Evolutionary conservation across 2,329 filamentous ascomycete genomes (phyloP).

Genomic region (Pseudocercospora vitis): DNA sequence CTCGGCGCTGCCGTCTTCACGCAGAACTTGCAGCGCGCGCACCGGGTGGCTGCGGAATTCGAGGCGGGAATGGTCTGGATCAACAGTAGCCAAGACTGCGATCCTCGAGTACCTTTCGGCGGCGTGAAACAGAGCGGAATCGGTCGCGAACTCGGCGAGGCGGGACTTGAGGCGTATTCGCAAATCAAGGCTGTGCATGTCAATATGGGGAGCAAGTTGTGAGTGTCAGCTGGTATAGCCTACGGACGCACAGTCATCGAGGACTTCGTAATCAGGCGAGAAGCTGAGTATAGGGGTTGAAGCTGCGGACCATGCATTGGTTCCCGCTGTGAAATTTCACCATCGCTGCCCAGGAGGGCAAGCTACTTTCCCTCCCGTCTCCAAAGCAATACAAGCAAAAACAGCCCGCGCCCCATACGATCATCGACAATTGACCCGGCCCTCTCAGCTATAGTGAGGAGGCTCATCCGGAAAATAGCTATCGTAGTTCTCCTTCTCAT

Average conservation of each 20-base stretch:
- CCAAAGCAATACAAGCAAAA: too few species aligned
- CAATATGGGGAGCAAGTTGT: slow-evolving; percentile 49
- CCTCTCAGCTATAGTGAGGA: not conserved
- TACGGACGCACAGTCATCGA: too few species aligned
- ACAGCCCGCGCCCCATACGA: too few species aligned
- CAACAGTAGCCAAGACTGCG: slow-evolving; percentile 58
- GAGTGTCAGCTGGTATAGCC: not conserved
- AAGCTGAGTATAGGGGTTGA: too few species aligned
- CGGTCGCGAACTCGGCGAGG: slow-evolving; percentile 61
- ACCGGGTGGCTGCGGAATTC: slow-evolving; percentile 51
- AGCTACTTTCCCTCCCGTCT: too few species aligned
- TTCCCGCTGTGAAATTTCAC: too few species aligned
- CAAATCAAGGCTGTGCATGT: slow-evolving; percentile 58
- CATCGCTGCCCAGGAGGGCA: too few species aligned
- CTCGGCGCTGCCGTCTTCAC: slow-evolving; percentile 64
- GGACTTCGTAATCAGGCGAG: too few species aligned
- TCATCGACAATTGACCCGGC: too few species aligned
- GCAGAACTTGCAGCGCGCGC: slow-evolving; percentile 60
- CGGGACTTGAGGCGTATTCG: slow-evolving; percentile 61
- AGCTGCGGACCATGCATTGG: too few species aligned
- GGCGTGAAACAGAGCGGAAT: slow-evolving; percentile 61
- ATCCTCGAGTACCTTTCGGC: slow-evolving; percentile 57
- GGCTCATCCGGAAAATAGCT: slow-evolving; percentile 4
- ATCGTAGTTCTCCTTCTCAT: slow-evolving; percentile 2
- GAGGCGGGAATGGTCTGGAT: slow-evolving; percentile 72